These are phyloP conservation scores for Colletotrichum cereale DNA, from an alignment of 2,329 filamentous ascomycete species.

Conservation along the genomic window DNA sequence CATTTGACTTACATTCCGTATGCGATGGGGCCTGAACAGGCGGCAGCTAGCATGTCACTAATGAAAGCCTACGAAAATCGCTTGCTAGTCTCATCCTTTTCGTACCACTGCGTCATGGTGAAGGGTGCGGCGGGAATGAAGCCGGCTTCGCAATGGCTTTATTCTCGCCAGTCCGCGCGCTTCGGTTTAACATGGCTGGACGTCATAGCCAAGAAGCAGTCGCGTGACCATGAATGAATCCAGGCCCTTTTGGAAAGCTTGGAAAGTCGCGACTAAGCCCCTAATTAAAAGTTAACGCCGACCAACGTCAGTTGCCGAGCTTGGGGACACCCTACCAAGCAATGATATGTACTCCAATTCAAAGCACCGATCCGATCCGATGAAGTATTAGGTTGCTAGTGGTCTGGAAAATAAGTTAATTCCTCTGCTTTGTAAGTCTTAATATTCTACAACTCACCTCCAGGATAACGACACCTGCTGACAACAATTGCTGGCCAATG, in stretches of 20 bases:
- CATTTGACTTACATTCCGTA: slow-evolving; percentile 52
- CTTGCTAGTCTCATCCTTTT: slow-evolving; percentile 58
- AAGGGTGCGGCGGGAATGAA: slow-evolving; percentile 62
- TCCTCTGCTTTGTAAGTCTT: neutral
- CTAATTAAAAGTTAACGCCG: slow-evolving; percentile 42
- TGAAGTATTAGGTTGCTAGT: slow-evolving; percentile 63
- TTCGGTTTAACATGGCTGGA: neutral
- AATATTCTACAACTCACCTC: slow-evolving; percentile 45
- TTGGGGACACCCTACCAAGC: slow-evolving; percentile 50
- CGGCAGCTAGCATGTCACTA: slow-evolving; percentile 57
- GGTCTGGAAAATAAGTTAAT: slow-evolving; percentile 46
- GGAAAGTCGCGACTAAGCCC: slow-evolving; percentile 52
- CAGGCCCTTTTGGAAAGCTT: slow-evolving; percentile 52
- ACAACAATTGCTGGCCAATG: slow-evolving; percentile 63
- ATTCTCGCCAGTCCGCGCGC: neutral
- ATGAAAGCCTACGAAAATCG: slow-evolving; percentile 60
- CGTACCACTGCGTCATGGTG: slow-evolving; percentile 63
- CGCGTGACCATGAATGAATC: slow-evolving; percentile 53
- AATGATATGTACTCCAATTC: slow-evolving; percentile 59
- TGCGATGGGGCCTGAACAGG: slow-evolving; percentile 55
- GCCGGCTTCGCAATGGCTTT: slow-evolving; percentile 51
- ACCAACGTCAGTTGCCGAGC: slow-evolving; percentile 45
- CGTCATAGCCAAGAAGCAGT: slow-evolving; percentile 47
- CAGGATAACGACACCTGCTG: slow-evolving; percentile 60
- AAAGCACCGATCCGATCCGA: slow-evolving; percentile 58